Base-by-base conservation (phyloP, 495 filamentous ascomycete species). In the Aspergillus steynii region DNA sequence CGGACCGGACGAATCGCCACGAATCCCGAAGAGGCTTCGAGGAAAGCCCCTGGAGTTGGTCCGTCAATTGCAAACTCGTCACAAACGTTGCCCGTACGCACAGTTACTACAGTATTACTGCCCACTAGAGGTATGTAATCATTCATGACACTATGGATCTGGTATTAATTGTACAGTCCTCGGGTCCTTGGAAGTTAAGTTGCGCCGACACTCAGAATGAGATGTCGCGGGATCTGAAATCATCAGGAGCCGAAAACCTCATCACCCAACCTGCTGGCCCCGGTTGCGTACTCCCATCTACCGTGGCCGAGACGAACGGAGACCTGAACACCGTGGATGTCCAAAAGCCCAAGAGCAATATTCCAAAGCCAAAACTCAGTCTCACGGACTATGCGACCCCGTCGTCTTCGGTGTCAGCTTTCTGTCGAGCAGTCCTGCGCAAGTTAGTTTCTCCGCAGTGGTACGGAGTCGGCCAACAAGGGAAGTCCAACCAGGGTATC, bases 41-140 rank as follows among this genome's bases (percentile, higher is more conserved):
- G 90, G 90, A 3, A 64, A 68, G 14, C 68, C 78, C 0, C 68
- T 81, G 5, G 73, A 83, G 26, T 77, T 98, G 15, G 84, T 92
- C 4, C 77, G 77, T 47, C 87, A 81, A 60, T 65, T 98, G 42
- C 91, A 91, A 65, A 83, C 82, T 51, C 78, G 87, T 29, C 88
- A 96, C 66, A 71, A 76, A 28, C 82, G 82, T n/a, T 96, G 92
- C 64, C 81, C 91, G 1, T 99, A 96, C 76, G 75, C 80, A 32
- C 80, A 86, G 55, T 76, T 97, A 37, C 74, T 98, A 15, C 82
- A 85, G 12, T 81, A 96, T 68, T 92, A 98, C 73, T 98, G 95
- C 71, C 88, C 93, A 4, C 25, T 69, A 25, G 65, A 77, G 60
- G 83, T 85, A 68, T 64, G 80, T 67, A n/a, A 5, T 25, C 32